These are phyloP conservation scores for Naganishia friedmannii DNA, from an alignment of 768 basidiomycete genomes.

Conservation along the genomic window DNA sequence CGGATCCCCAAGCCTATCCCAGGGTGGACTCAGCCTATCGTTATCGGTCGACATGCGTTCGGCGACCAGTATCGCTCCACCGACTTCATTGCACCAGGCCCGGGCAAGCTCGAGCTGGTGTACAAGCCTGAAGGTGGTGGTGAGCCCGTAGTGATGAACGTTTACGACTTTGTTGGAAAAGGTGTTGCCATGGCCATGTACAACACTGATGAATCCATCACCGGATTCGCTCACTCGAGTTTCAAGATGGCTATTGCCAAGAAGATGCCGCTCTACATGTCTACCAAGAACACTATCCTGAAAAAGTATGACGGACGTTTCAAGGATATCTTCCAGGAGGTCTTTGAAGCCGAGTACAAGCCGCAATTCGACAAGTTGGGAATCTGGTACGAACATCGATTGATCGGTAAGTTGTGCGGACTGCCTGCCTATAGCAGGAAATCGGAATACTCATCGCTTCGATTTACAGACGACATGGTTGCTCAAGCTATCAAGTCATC, in stretches of 20 bases:
- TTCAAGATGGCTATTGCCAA: constrained; percentile 87
- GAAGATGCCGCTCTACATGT: constrained; percentile 71
- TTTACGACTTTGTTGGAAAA: constrained; percentile 87
- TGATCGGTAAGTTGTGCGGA: constrained; percentile 46
- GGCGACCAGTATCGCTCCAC: constrained; percentile 97
- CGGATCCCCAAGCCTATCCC: constrained; percentile 90
- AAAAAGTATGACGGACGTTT: constrained; percentile 93
- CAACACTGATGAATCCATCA: constrained; percentile 96
- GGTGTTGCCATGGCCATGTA: constrained; percentile 98
- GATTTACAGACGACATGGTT: constrained; percentile 66
- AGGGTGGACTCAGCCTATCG: constrained; percentile 94
- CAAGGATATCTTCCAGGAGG: constrained; percentile 98
- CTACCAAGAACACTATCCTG: constrained; percentile 75
- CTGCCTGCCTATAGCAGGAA: neutral
- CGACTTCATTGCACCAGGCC: constrained; percentile 83
- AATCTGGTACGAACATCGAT: constrained; percentile 73
- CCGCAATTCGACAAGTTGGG: constrained; percentile 52
- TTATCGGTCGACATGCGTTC: constrained; percentile 94
- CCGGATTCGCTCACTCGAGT: constrained; percentile 91
- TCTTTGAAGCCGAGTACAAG: constrained; percentile 66
- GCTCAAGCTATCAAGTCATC: constrained; percentile 95
- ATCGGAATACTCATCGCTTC: neutral
- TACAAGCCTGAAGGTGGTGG: constrained; percentile 78
- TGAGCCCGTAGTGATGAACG: constrained; percentile 66
- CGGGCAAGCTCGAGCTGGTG: constrained; percentile 89